Base-by-base conservation (phyloP, 2,329 filamentous ascomycete species). In the Sphaerulina vaccinii region DNA sequence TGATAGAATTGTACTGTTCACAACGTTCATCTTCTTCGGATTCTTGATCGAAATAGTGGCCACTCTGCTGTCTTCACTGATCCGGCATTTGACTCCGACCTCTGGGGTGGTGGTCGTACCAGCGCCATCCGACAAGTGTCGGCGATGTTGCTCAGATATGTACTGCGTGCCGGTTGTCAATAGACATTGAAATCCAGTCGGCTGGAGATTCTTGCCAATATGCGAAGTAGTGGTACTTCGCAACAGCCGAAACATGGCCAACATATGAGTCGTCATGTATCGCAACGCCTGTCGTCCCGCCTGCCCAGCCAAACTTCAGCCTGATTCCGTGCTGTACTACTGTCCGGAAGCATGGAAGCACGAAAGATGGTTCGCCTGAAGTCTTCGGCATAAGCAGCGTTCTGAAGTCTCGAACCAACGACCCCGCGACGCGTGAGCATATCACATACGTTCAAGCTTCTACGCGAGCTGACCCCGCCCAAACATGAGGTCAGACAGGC, bases 21-120 rank as follows among this genome's bases (percentile, higher is more conserved):
- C 53, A 23, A 65, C 62, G 55, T 66, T 66, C 41, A 65, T 57
- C 44, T 65, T 66, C 3, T 38, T 21, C 0, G 64, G 62, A 32
- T 67, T 65, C 16, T 52, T 59, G 39, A 67, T 51, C 10, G 53
- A 57, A 42, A 67, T 49, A 5, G 55, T 62, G 21, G 64, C 63
- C n/a, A 57, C 48, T 18, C 27, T 11, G 7, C 45, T 27, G 21
- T 49, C 27, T 21, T 41, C 13, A 6, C 32, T 27, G 15, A 19
- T 29, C 29, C 40, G 44, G 22, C 44, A 47, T 19, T 10, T 22
- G n/a, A 47, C 29, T 1, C 44, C 32, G 15, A 10, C 16, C 22
- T 47, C 7, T 29, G 27, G 27, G 27, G 13, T 32, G 27, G 7
- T 32, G 27, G 27, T n/a, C n/a, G n/a, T n/a, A n/a, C n/a, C n/a